A percentile compares a stretch with the other conserved stretches of the same genome.
These are phyloP conservation scores for Annulohypoxylon maeteangense DNA, from an alignment of 495 filamentous ascomycete species.

Conservation along the genomic window DNA sequence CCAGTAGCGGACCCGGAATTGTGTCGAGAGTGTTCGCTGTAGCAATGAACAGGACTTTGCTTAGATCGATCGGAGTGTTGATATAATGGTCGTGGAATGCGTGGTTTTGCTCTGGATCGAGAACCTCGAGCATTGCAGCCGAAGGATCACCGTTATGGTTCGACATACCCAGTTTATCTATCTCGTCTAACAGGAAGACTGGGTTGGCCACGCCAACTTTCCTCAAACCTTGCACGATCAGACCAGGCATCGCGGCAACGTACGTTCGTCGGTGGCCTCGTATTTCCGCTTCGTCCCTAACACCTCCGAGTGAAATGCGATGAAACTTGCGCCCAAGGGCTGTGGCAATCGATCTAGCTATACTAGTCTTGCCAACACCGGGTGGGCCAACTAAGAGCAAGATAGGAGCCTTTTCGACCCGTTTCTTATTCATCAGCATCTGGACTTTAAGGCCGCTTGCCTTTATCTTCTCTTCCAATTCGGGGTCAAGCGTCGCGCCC, in stretches of 20 bases:
- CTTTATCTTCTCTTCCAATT: slow-evolving; percentile 55
- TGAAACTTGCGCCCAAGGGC: slow-evolving; percentile 96
- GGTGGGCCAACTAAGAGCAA: slow-evolving; percentile 93
- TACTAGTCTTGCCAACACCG: slow-evolving; percentile 94
- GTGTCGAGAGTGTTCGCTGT: slow-evolving; percentile 97
- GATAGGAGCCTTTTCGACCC: slow-evolving; percentile 96
- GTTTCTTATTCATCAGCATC: slow-evolving; percentile 74
- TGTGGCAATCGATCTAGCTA: slow-evolving; percentile 92
- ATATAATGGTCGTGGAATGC: slow-evolving; percentile 97
- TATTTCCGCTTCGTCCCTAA: slow-evolving; percentile 97
- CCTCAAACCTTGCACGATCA: slow-evolving; percentile 93
- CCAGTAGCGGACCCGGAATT: slow-evolving; percentile 92
- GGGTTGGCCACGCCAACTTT: slow-evolving; percentile 97
- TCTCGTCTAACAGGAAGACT: slow-evolving; percentile 96
- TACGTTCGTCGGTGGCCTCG: slow-evolving; percentile 96
- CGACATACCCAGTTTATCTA: slow-evolving; percentile 93
- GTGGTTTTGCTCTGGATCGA: slow-evolving; percentile 98
- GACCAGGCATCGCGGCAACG: slow-evolving; percentile 97
- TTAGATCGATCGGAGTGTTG: slow-evolving; percentile 94
- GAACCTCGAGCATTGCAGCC: slow-evolving; percentile 98
- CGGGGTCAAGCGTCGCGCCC: slow-evolving; percentile 41
- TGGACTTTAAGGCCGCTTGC: slow-evolving; percentile 70
- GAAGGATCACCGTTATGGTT: slow-evolving; percentile 97
- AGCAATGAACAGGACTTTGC: slow-evolving; percentile 98
- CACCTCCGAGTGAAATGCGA: slow-evolving; percentile 94